A percentile compares a stretch with the other conserved stretches of the same genome.
Conservation (phyloP, 768 basidiomycete genomes). For the Panaeolus papilionaceus region DNA sequence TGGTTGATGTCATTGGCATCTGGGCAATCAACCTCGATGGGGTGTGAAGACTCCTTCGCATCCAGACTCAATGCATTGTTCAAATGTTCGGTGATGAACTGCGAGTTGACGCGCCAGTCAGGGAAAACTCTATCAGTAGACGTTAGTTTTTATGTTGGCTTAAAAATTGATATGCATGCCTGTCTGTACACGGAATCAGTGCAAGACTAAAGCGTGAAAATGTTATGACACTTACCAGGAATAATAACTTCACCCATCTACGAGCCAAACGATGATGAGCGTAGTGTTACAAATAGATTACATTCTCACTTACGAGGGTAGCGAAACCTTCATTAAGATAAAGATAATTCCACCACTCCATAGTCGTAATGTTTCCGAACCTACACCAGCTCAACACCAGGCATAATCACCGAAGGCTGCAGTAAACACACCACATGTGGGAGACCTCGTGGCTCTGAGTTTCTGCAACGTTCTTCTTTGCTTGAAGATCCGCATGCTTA, state of each 20-base stretch:
- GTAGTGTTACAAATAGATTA: neutral
- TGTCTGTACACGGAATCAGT: slow-evolving; percentile 35
- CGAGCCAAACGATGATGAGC: slow-evolving; percentile 19
- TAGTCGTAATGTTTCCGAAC: slow-evolving; percentile 94
- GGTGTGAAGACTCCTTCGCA: slow-evolving; percentile 86
- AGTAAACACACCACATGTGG: slow-evolving; percentile 71
- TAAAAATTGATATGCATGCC: too few species aligned
- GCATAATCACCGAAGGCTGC: too few species aligned
- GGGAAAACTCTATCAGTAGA: slow-evolving; percentile 62
- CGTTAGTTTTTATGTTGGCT: too few species aligned
- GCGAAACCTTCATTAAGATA: slow-evolving; percentile 91
- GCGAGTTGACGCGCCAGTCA: slow-evolving; percentile 84
- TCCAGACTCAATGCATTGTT: slow-evolving; percentile 83
- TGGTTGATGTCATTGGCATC: slow-evolving; percentile 87
- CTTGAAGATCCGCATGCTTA: slow-evolving; percentile 70
- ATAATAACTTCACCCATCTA: slow-evolving; percentile 91
- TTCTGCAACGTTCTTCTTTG: slow-evolving; percentile 77
- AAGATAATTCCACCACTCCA: slow-evolving; percentile 92
- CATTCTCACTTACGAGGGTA: slow-evolving; percentile 61
- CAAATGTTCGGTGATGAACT: slow-evolving; percentile 80
- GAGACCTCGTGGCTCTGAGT: slow-evolving; percentile 89
- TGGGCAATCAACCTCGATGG: slow-evolving; percentile 90
- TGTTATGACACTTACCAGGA: slow-evolving; percentile 28
- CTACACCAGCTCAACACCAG: slow-evolving; percentile 38
- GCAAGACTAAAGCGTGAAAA: too few species aligned